phyloP scores from a whole-genome alignment of 2,329 filamentous ascomycete species.

The Talaromyces verruculosus region DNA sequence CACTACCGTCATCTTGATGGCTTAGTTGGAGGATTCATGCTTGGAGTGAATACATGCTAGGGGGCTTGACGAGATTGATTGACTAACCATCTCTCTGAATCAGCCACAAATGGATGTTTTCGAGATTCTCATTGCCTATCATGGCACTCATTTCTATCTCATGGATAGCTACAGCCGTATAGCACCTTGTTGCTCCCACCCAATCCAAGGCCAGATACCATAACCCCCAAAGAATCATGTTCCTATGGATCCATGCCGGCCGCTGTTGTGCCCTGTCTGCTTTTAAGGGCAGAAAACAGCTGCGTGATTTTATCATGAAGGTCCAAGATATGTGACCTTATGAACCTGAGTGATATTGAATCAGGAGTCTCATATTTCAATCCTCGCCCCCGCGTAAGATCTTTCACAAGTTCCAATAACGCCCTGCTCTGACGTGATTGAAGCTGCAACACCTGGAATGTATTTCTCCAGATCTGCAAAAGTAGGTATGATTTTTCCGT shows the following conservation, averaged over 20 bases:
- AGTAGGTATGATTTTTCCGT: neutral
- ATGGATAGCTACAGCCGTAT: neutral
- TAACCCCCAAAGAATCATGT: neutral
- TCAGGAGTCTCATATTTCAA: no score
- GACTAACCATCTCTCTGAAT: neutral
- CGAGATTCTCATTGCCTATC: neutral
- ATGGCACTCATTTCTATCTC: neutral
- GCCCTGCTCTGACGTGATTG: neutral
- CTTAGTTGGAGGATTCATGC: neutral
- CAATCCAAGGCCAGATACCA: no score
- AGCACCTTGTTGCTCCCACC: neutral
- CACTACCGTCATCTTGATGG: neutral
- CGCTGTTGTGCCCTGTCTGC: neutral
- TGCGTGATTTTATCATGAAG: neutral
- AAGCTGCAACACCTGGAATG: neutral
- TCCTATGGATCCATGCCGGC: neutral
- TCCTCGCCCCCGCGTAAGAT: neutral
- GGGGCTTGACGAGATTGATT: neutral
- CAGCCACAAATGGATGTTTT: neutral
- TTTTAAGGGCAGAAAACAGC: neutral
- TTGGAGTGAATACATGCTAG: neutral
- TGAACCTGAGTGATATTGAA: neutral
- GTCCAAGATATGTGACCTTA: neutral
- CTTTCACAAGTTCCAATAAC: neutral
- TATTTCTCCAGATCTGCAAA: neutral